Base-by-base conservation (phyloP, 768 basidiomycete genomes). In the Termitomyces sp. region DNA sequence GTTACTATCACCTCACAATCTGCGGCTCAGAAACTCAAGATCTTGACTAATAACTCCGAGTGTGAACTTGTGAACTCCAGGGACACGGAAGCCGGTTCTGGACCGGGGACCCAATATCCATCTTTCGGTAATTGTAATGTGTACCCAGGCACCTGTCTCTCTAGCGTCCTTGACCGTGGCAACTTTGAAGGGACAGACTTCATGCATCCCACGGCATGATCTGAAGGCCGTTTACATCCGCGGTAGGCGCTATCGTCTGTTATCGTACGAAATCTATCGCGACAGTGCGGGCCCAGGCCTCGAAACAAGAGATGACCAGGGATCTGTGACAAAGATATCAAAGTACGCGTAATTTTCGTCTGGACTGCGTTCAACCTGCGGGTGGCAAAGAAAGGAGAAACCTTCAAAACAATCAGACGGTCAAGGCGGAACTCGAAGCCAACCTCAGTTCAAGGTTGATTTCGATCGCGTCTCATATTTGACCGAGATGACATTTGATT, bases 201-300 rank as follows among this genome's bases (percentile, higher is more conserved):
- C 11, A 91, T 87, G 22, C 90, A 92, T 64, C 89, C 90, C 0
- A 80, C 87, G 1, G 88, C 90, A 7, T 88, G 88, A 5, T 78
- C 85, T 0, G 79, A 78, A 1, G 86, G 82, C 9, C 9, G 33
- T 33, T 33, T 33, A 33, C 10, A 11, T 33, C 33, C 33, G 11
- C 7, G 11, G 33, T 11, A 11, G 11, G 33, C 33, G 11, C 2
- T 33, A 30, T 30, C 30, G 30, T 6, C 30, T 30, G 30, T 26
- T 26, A 26, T 32, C n/a, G n/a, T n/a, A n/a, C n/a, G n/a, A n/a
- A n/a, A n/a, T n/a, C 30, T 32, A 6, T 32, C 30, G 30, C 30
- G 5, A 32, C 30, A 32, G 26, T 26, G 26, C 26, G 26, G 26
- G 26, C 26, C 26, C 26, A 4, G 26, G 26, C 26, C 26, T 26